Conservation (phyloP, 23 red algal genomes). For the Rhodosorus marinus region DNA sequence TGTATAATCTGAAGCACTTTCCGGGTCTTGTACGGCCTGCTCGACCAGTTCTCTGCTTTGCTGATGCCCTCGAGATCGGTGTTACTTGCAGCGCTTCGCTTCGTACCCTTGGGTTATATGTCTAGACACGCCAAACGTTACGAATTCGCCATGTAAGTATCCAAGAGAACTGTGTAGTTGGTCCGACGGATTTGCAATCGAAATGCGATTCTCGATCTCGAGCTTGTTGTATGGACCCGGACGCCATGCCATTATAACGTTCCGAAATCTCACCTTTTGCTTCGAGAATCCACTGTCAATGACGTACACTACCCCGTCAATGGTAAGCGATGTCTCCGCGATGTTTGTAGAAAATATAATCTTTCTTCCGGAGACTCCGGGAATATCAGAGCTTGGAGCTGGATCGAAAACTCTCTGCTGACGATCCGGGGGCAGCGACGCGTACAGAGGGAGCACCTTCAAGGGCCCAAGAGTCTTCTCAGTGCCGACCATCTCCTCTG, state of each 20-base stretch:
- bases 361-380: slow-evolving; percentile 15
- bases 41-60: slow-evolving; percentile 77
- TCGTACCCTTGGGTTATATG: neutral
- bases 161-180: no score
- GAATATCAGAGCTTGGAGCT: slow-evolving; percentile 7
- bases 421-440: slow-evolving; percentile 12
- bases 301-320: slow-evolving; percentile 61
- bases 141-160: no score
- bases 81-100: slow-evolving; percentile 7
- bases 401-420: slow-evolving; percentile 56
- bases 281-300: slow-evolving; percentile 75
- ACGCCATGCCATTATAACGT: neutral
- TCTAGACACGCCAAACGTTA: no score
- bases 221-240: no score
- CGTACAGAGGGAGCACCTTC: slow-evolving; percentile 45
- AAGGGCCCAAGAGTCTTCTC: slow-evolving; percentile 13
- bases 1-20: slow-evolving; percentile 88
- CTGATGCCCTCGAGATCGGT: slow-evolving; percentile 39
- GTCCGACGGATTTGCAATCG: no score
- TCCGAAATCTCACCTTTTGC: slow-evolving; percentile 20
- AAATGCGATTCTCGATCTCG: no score
- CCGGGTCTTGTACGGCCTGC: slow-evolving; percentile 81
- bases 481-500: slow-evolving; percentile 4
- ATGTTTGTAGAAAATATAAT: slow-evolving; percentile 87
- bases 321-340: slow-evolving; percentile 89